phyloP scores from a whole-genome alignment of 2,329 filamentous ascomycete species.

The Trichophyton mentagrophytes region DNA sequence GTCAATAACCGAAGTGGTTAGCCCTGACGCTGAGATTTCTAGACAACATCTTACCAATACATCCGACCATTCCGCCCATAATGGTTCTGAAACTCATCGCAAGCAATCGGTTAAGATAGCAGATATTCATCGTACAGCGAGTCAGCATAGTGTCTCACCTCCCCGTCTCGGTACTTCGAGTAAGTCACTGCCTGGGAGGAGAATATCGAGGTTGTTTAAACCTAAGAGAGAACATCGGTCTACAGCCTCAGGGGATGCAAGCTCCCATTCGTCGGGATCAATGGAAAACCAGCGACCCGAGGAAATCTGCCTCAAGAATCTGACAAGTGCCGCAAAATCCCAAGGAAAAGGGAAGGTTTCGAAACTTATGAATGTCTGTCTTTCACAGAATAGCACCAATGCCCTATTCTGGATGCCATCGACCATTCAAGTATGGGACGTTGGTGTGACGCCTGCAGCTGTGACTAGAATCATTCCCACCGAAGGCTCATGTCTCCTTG shows the following conservation, averaged over 20 bases:
- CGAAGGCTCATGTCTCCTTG: constrained; percentile 30
- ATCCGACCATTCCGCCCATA: not conserved
- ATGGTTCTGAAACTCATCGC: not conserved
- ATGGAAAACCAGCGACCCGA: constrained; percentile 27
- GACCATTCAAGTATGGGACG: constrained; percentile 30
- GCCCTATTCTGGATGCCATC: constrained; percentile 31
- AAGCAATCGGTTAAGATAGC: not conserved
- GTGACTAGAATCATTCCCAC: constrained; percentile 24
- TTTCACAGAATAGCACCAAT: constrained; percentile 30
- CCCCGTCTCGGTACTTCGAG: not conserved
- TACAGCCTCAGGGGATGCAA: constrained; percentile 21
- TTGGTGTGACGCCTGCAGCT: constrained; percentile 26
- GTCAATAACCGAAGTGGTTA: constrained; percentile 1
- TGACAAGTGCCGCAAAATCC: constrained; percentile 20
- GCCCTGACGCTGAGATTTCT: not conserved
- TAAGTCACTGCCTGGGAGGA: not conserved
- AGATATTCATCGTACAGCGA: not conserved
- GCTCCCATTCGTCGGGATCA: constrained; percentile 26
- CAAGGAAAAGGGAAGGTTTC: constrained; percentile 19
- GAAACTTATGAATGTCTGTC: constrained; percentile 22
- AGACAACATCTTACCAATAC: not conserved
- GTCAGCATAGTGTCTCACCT: not conserved
- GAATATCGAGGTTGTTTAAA: not conserved
- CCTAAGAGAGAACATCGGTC: constrained; percentile 6
- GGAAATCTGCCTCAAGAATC: constrained; percentile 26